Conservation (phyloP, 768 basidiomycete genomes). For the Pisolithus microcarpus region DNA sequence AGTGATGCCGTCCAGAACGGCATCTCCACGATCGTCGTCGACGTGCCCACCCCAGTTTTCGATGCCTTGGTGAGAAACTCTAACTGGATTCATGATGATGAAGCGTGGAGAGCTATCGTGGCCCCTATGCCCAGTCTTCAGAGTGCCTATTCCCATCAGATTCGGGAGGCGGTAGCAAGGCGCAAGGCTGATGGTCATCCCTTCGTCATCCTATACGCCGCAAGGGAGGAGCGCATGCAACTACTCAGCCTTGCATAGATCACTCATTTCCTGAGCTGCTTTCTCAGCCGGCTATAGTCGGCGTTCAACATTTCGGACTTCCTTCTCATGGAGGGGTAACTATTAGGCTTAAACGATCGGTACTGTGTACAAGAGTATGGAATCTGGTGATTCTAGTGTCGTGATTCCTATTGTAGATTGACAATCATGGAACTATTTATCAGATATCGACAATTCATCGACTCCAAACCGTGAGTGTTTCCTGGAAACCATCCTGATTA, state of each 20-base stretch:
- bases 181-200: constrained; percentile 56
- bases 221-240: constrained; percentile 63
- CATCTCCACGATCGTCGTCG: constrained; percentile 65
- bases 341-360: no score
- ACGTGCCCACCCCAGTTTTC: constrained; percentile 54
- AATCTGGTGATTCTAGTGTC: no score
- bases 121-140: constrained; percentile 50
- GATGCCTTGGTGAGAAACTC: constrained; percentile 52
- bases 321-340: no score
- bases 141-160: constrained; percentile 55
- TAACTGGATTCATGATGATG: constrained; percentile 69
- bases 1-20: constrained; percentile 52
- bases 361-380: no score
- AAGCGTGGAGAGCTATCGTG: constrained; percentile 58
- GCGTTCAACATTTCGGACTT: no score
- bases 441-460: neutral
- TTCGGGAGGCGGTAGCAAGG: constrained; percentile 60
- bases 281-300: no score
- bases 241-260: constrained; percentile 38
- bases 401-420: no score
- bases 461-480: constrained; percentile 29
- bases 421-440: no score
- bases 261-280: neutral
- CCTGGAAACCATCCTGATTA: constrained; percentile 36
- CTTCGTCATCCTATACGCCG: constrained; percentile 58